phyloP scores from a whole-genome alignment of 2,329 filamentous ascomycete species.

The Diaporthe vaccinii region DNA sequence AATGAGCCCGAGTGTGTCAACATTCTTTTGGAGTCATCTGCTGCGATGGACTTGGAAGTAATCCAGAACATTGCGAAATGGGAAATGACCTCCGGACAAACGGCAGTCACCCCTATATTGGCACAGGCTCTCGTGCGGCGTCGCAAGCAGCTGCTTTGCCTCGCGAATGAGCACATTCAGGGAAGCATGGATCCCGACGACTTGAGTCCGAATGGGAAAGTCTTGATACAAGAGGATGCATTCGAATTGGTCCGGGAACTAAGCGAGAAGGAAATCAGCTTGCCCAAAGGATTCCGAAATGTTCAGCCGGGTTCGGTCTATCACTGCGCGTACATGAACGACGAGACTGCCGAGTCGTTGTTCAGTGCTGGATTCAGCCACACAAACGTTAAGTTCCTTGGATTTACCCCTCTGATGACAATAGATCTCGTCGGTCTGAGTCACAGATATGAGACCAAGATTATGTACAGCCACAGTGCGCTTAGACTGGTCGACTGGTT shows the following conservation, averaged over 20 bases:
- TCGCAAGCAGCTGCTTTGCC: not conserved
- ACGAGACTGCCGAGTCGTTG: not conserved
- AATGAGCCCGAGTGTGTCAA: not conserved
- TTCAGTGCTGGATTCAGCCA: not conserved
- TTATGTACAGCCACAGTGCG: not conserved
- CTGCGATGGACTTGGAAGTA: not conserved
- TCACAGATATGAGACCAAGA: not conserved
- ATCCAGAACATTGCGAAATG: not conserved
- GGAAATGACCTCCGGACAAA: not conserved
- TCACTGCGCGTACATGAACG: conserved; percentile 15
- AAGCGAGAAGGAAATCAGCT: too few relatives aligned
- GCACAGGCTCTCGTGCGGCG: not conserved
- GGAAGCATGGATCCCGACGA: not conserved
- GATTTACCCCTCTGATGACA: not conserved
- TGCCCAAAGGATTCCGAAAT: too few relatives aligned
- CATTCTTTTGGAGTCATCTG: not conserved
- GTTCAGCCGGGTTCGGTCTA: not conserved
- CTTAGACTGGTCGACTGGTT: conserved; percentile 8
- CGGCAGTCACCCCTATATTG: not conserved
- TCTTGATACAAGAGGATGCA: not conserved
- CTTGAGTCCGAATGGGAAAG: not conserved
- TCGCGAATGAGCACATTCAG: not conserved
- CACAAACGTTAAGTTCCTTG: not conserved
- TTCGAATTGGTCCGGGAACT: too few relatives aligned
- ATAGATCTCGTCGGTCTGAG: not conserved